Evolutionary conservation across 108 stramenopile genomes (phyloP).

Genomic region (Skeletonema grethae): DNA sequence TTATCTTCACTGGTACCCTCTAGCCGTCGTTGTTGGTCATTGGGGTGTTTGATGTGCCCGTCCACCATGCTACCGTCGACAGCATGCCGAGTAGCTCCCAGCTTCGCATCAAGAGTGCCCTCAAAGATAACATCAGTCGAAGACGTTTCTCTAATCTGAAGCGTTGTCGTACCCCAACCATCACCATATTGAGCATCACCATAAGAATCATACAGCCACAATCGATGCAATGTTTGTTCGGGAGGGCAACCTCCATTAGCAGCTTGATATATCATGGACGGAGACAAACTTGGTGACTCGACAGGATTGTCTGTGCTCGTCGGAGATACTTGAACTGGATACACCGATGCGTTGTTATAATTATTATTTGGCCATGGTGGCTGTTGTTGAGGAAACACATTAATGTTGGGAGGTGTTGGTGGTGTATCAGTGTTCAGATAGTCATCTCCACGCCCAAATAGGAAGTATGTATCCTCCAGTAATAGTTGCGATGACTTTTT

Average conservation of each 20-base stretch:
- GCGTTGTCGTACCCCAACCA: conserved; percentile 24
- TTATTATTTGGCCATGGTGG: not conserved
- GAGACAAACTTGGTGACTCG: conserved; percentile 25
- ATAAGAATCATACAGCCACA: conserved; percentile 23
- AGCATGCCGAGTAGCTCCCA: conserved; percentile 1
- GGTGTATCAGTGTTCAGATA: not conserved
- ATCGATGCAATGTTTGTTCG: conserved; percentile 17
- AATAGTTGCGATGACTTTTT: conserved; percentile 21
- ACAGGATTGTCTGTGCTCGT: not conserved
- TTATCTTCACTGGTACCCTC: not conserved
- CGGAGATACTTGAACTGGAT: not conserved
- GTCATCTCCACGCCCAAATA: conserved; percentile 2
- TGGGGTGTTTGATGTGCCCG: not conserved
- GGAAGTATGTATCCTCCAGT: conserved; percentile 33
- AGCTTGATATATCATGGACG: conserved; percentile 25
- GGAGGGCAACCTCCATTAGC: conserved; percentile 29
- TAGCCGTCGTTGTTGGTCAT: not conserved
- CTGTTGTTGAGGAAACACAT: not conserved
- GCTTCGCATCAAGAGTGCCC: not conserved
- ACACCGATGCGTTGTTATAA: not conserved
- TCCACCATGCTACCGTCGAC: not conserved
- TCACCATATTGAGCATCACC: conserved; percentile 16
- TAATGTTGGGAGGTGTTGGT: not conserved
- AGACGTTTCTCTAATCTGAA: conserved; percentile 21
- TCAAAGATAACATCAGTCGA: conserved; percentile 18